phyloP scores from a whole-genome alignment of 805 yeast genomes.

The Candida xiaguanensis region DNA sequence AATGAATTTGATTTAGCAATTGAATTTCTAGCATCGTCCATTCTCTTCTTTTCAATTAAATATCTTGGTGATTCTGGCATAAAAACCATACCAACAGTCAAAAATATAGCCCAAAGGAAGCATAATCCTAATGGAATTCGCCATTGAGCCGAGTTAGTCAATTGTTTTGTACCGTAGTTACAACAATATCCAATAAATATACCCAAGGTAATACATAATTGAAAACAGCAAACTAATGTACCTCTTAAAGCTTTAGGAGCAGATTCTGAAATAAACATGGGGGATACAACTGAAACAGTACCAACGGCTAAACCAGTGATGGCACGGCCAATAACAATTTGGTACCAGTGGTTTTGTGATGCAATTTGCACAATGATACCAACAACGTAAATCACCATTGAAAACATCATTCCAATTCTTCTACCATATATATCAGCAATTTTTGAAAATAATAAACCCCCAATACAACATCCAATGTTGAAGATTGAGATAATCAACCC shows the following conservation, averaged over 20 bases:
- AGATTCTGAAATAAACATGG: slow-evolving; percentile 63
- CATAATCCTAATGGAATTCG: slow-evolving; percentile 60
- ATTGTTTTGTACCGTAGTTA: slow-evolving; percentile 56
- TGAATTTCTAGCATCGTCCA: slow-evolving; percentile 53
- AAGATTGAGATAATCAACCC: slow-evolving; percentile 56
- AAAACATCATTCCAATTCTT: slow-evolving; percentile 50
- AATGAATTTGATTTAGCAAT: slow-evolving; percentile 59
- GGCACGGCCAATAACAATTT: slow-evolving; percentile 59
- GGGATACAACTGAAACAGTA: slow-evolving; percentile 64
- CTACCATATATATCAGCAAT: slow-evolving; percentile 60
- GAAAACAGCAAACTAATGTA: slow-evolving; percentile 65
- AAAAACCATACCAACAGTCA: slow-evolving; percentile 48
- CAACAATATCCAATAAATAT: slow-evolving; percentile 68
- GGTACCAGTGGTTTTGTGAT: slow-evolving; percentile 55
- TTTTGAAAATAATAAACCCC: slow-evolving; percentile 59
- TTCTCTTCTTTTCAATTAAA: slow-evolving; percentile 47
- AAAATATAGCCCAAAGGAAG: slow-evolving; percentile 50
- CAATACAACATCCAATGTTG: slow-evolving; percentile 70
- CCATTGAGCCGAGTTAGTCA: slow-evolving; percentile 54
- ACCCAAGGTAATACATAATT: slow-evolving; percentile 67
- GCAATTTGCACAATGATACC: slow-evolving; percentile 63
- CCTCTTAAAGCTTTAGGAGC: slow-evolving; percentile 72
- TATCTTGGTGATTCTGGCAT: slow-evolving; percentile 73
- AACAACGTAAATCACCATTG: slow-evolving; percentile 54
- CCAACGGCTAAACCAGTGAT: slow-evolving; percentile 74